phyloP scores from a whole-genome alignment of 768 basidiomycete species.

The Leccinum subgranulosum region DNA sequence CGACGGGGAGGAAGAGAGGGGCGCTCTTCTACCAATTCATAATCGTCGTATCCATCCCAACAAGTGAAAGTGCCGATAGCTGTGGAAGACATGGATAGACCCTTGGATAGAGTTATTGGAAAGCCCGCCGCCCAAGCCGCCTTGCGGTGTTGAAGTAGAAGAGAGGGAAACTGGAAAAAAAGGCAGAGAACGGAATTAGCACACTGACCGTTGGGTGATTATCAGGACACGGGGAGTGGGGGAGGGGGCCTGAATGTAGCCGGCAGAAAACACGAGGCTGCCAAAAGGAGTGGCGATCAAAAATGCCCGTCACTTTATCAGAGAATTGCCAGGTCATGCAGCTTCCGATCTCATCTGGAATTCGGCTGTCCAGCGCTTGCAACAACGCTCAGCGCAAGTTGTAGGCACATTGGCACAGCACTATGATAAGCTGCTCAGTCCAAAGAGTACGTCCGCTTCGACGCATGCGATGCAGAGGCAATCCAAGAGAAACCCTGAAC shows the following conservation, averaged over 20 bases:
- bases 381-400: no score
- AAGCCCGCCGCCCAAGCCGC: slow-evolving; percentile 19
- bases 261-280: slow-evolving; percentile 35
- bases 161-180: slow-evolving; percentile 10
- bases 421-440: not conserved
- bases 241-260: slow-evolving; percentile 14
- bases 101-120: slow-evolving; percentile 2
- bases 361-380: no score
- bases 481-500: not conserved
- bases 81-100: slow-evolving; percentile 29
- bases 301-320: slow-evolving; percentile 26
- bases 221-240: slow-evolving; percentile 24
- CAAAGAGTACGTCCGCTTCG: no score
- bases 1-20: slow-evolving; percentile 17
- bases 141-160: slow-evolving; percentile 20
- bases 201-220: slow-evolving; percentile 30
- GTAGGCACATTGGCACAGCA: no score
- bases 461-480: not conserved
- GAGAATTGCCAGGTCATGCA: slow-evolving; percentile 4
- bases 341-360: slow-evolving; percentile 12
- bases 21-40: slow-evolving; percentile 21
- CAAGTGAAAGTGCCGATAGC: slow-evolving; percentile 34
- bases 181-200: slow-evolving; percentile 23
- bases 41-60: slow-evolving; percentile 31
- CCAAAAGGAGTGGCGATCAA: slow-evolving; percentile 28